Conservation (phyloP, 768 basidiomycete genomes). For the Tricholoma saponaceum region DNA sequence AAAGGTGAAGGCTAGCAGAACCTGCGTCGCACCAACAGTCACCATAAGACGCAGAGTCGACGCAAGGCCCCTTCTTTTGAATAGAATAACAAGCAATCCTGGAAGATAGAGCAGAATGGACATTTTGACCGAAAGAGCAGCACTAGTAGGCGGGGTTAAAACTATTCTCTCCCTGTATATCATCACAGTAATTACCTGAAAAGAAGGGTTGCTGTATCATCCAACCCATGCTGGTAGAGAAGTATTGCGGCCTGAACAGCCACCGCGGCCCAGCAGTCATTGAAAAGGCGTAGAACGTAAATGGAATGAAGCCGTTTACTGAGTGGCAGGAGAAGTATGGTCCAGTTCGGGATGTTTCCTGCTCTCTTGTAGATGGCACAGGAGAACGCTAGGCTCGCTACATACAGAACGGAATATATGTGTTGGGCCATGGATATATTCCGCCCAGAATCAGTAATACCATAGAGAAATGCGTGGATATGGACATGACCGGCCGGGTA, state of each 20-base stretch:
- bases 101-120: slow-evolving; percentile 87
- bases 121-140: slow-evolving; percentile 94
- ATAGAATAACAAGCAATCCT: slow-evolving; percentile 76
- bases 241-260: slow-evolving; percentile 64
- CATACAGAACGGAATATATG: slow-evolving; percentile 73
- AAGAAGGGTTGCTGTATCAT: slow-evolving; percentile 60
- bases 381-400: slow-evolving; percentile 58
- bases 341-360: slow-evolving; percentile 66
- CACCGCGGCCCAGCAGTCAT: slow-evolving; percentile 85
- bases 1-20: slow-evolving; percentile 68
- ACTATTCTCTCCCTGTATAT: neutral
- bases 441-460: slow-evolving; percentile 55
- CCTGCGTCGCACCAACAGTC: slow-evolving; percentile 47
- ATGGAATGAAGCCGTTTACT: slow-evolving; percentile 96
- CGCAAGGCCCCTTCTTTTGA: slow-evolving; percentile 65
- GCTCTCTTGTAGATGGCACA: slow-evolving; percentile 66
- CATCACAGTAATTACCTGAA: slow-evolving; percentile 55
- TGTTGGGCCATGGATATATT: slow-evolving; percentile 68
- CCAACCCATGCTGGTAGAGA: slow-evolving; percentile 54
- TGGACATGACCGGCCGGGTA: slow-evolving; percentile 94
- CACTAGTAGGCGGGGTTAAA: slow-evolving; percentile 34
- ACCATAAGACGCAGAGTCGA: slow-evolving; percentile 48
- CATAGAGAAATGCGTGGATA: slow-evolving; percentile 70
- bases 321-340: slow-evolving; percentile 65
- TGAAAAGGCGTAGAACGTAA: slow-evolving; percentile 88